These are phyloP conservation scores for Ilyonectria sp. DNA, from an alignment of 2,329 filamentous ascomycete species.

Conservation along the genomic window DNA sequence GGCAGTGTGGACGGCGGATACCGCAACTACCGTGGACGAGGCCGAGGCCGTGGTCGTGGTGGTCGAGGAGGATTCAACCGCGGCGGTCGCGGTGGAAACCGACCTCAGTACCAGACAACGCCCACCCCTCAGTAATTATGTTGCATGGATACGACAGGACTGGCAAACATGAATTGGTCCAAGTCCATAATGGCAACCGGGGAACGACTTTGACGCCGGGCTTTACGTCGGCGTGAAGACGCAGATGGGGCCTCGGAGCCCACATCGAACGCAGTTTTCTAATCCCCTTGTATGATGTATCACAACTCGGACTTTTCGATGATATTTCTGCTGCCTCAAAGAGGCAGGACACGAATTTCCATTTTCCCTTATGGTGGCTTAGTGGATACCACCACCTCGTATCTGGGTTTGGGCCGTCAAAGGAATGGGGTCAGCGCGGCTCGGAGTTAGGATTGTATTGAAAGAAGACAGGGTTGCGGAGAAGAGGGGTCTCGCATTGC, in stretches of 20 bases:
- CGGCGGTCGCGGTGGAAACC: constrained; percentile 59
- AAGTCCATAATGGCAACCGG: constrained; percentile 16
- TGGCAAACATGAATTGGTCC: constrained; percentile 7
- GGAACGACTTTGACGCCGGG: constrained; percentile 18
- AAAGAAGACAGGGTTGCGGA: constrained; percentile 37
- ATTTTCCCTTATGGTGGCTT: constrained; percentile 29
- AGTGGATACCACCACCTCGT: constrained; percentile 32
- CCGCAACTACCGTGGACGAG: constrained; percentile 84
- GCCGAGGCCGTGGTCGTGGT: constrained; percentile 77
- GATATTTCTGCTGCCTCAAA: constrained; percentile 39
- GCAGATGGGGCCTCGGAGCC: constrained; percentile 10
- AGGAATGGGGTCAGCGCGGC: constrained; percentile 38
- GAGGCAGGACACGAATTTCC: constrained; percentile 34
- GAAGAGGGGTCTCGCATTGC: constrained; percentile 35
- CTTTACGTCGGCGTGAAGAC: constrained; percentile 15
- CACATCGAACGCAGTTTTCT: constrained; percentile 30
- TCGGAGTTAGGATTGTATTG: constrained; percentile 50
- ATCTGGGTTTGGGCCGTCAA: constrained; percentile 32
- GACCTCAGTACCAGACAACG: constrained; percentile 51
- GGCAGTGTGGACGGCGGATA: constrained; percentile 90
- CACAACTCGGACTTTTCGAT: constrained; percentile 44
- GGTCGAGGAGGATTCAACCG: constrained; percentile 57
- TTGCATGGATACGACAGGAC: not conserved
- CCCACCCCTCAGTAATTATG: constrained; percentile 47
- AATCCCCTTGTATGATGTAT: constrained; percentile 50